phyloP scores from a whole-genome alignment of 2,329 filamentous ascomycete genomes.

The Alternaria triticina region DNA sequence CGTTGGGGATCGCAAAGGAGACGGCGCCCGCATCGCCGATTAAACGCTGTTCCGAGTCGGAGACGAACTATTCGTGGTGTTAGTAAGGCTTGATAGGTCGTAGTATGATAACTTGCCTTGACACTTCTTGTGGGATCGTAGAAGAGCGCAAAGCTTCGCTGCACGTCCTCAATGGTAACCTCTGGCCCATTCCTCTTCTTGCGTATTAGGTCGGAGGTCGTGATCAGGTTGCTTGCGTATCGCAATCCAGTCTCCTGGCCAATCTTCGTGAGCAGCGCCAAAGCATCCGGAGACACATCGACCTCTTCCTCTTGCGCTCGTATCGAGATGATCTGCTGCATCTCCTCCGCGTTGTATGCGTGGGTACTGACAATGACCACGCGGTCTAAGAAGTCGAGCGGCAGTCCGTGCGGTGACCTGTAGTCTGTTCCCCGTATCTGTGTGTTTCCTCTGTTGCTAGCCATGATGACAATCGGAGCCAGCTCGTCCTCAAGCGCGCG shows the following conservation, averaged over 20 bases:
- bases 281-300: constrained; percentile 85
- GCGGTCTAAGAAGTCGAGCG: constrained; percentile 93
- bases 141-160: constrained; percentile 92
- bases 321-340: constrained; percentile 90
- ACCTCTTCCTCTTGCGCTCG: constrained; percentile 96
- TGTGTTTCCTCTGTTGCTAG: constrained; percentile 91
- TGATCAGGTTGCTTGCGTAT: constrained; percentile 98
- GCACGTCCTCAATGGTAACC: constrained; percentile 85
- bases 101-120: constrained; percentile 54
- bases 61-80: constrained; percentile 67
- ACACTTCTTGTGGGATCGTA: constrained; percentile 88
- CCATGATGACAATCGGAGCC: constrained; percentile 98
- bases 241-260: constrained; percentile 89
- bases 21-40: constrained; percentile 87
- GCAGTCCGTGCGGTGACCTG: constrained; percentile 88
- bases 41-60: constrained; percentile 87
- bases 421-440: constrained; percentile 94
- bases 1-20: constrained; percentile 66
- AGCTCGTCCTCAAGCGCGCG: constrained; percentile 93
- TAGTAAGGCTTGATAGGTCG: constrained; percentile 13
- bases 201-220: constrained; percentile 85
- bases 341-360: constrained; percentile 80
- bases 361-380: constrained; percentile 97
- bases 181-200: constrained; percentile 86
- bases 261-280: constrained; percentile 94